phyloP scores from a whole-genome alignment of 495 filamentous ascomycete species.

The Talaromyces trachyspermus region DNA sequence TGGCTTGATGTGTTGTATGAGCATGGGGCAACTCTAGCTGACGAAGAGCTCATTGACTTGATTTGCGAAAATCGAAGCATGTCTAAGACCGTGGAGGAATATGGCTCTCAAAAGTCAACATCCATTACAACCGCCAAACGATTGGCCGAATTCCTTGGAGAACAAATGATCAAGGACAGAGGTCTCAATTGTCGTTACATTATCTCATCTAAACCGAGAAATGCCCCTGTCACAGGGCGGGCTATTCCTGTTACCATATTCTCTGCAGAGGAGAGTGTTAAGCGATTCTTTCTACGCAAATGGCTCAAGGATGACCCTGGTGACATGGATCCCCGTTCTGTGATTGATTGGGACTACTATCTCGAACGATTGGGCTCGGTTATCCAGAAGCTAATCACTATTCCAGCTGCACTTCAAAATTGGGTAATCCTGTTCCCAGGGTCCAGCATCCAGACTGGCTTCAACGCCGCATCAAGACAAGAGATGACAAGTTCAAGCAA shows the following conservation, averaged over 20 bases:
- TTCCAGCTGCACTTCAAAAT: slow-evolving; percentile 93
- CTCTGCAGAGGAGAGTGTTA: slow-evolving; percentile 80
- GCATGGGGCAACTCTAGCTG: slow-evolving; percentile 77
- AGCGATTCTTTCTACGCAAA: slow-evolving; percentile 83
- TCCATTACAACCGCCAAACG: slow-evolving; percentile 98
- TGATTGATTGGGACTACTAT: slow-evolving; percentile 97
- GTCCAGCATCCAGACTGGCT: slow-evolving; percentile 96
- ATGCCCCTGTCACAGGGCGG: slow-evolving; percentile 88
- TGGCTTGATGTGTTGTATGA: slow-evolving; percentile 93
- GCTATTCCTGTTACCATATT: slow-evolving; percentile 96
- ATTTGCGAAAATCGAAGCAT: slow-evolving; percentile 99
- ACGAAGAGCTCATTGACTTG: slow-evolving; percentile 95
- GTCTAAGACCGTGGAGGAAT: slow-evolving; percentile 93
- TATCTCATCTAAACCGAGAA: slow-evolving; percentile 79
- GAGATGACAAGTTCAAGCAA: slow-evolving; percentile 97
- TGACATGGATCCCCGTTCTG: slow-evolving; percentile 79
- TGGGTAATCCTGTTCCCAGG: slow-evolving; percentile 87
- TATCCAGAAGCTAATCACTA: slow-evolving; percentile 97
- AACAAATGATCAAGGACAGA: slow-evolving; percentile 99
- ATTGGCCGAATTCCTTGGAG: slow-evolving; percentile 89
- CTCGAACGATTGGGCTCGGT: slow-evolving; percentile 89
- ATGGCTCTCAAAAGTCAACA: slow-evolving; percentile 90
- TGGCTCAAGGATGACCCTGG: slow-evolving; percentile 93
- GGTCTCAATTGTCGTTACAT: slow-evolving; percentile 99
- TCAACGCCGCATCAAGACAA: slow-evolving; percentile 82